Evolutionary conservation across 257 asterid species (phyloP), one percentile per base, ranked within the genome.

Genomic region (Plantago ovata): DNA sequence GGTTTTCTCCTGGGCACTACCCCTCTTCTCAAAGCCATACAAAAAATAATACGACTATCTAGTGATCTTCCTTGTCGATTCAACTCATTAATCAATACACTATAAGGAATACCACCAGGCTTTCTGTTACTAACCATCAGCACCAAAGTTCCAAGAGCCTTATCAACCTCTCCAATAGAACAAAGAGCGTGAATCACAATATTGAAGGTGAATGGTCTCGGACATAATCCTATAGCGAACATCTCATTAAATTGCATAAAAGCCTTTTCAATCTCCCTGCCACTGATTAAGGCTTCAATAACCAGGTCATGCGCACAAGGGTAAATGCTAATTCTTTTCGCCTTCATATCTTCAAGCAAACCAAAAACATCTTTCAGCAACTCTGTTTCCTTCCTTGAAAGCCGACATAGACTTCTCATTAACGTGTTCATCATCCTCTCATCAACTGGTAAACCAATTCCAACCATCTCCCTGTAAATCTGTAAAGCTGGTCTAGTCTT

Each of bases 401-500:
- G 68, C 81, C 95, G 71, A 70, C 94, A 89, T 39, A 85, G 59
- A 19, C 84, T 74, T 68, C 97, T 78, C 69, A 89, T 15, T 56
- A 85, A 74, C 13, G 85, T 72, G 76, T 88, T 88, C 85, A 80
- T 72, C 92, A 85, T 71, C 79, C 94, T 81, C 69, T 65, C 81
- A 19, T 89, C 97, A 53, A 76, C 80, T 3, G 53, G 71, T 38
- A 71, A 67, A 24, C 86, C 85, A 48, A 9, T 54, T 18, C 36
- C 62, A 36, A 68, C 59, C 95, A 81, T 85, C 62, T 81, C 81
- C 49, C 53, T 68, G 12, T 85, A 81, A 24, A 78, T 50, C 32
- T 39, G 55, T 50, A 81, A 45, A 3, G 87, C 91, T 6, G 72
- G 80, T 48, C 41, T 45, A 10, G 57, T 58, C 44, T 83, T 70